Base-by-base conservation (phyloP, 768 basidiomycete species). In the Rhizopogon vulgaris region DNA sequence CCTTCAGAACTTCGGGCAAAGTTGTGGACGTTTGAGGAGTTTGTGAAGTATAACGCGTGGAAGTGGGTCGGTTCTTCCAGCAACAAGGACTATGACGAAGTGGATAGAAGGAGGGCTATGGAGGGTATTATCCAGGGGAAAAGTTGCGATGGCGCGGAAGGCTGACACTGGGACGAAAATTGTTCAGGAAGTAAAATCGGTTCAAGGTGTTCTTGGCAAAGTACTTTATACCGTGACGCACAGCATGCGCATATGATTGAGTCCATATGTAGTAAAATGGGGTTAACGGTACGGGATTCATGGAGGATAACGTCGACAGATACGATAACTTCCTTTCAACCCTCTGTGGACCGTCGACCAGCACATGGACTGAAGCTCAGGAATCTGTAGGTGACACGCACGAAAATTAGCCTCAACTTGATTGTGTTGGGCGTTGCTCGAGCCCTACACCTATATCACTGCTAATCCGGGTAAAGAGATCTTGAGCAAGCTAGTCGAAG, bases 401-500 rank as follows among this genome's bases (percentile, higher is more conserved):
- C 9, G 3, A 30, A 46, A n/a, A 28, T 47, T 32, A 4, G 14
- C 8, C 25, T 24, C 45, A 36, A 48, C 2, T 40, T 14, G 12
- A 34, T 3, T 15, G 9, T 34, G 43, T 30, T 40, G 71, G 75
- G 70, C 71, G 1, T 63, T 94, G 12, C 74, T 94, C 14, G 94
- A 94, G 65, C 94, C 93, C 1, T 95, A 83, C 68, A 81, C 79
- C 0, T 94, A 93, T 65, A 79, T 90, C 42, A 84, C 80, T 6
- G 79, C 85, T 3, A 83, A 83, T 51, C 89, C 89, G 0, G 94
- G 94, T 15, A 96, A 96, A 68, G 92, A 95, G 52, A 84, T 95
- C 54, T 80, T 93, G 2, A 75, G 82, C 1, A 80, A 82, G 58
- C 76, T 22, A 63, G 88, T 94, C 51, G 85, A 83, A 42, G 91